Conservation (phyloP, 176 grass and related monocot genomes). For the Secale cereale region DNA sequence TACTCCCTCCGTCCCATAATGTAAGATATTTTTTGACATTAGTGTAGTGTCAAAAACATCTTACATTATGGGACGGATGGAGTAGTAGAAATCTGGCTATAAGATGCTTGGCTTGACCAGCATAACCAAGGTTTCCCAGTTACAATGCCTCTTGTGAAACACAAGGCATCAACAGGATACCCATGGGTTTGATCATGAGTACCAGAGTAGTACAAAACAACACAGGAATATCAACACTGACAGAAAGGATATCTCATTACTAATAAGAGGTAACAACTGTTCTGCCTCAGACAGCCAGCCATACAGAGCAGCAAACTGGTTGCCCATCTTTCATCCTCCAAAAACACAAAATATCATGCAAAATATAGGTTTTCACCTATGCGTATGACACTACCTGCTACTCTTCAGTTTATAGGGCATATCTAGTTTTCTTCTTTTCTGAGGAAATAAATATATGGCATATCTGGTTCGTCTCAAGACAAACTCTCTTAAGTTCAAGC, state of each 20-base stretch:
- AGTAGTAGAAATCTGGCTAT: too few species aligned
- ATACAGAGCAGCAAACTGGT: neutral
- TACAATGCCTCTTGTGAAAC: too few species aligned
- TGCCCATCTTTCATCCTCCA: neutral
- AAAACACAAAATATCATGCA: neutral
- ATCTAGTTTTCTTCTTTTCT: too few species aligned
- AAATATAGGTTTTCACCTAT: neutral
- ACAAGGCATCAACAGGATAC: neutral
- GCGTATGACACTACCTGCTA: neutral
- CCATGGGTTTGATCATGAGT: neutral
- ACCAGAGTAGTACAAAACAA: neutral
- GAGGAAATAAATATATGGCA: too few species aligned
- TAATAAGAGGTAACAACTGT: neutral
- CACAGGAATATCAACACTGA: neutral
- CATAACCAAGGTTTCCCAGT: too few species aligned
- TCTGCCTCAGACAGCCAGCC: too few species aligned
- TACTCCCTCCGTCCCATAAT: too few species aligned
- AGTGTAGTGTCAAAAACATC: too few species aligned
- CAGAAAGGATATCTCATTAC: neutral
- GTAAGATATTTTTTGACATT: too few species aligned
- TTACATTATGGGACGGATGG: too few species aligned
- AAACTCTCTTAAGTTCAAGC: neutral
- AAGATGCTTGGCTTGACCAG: too few species aligned
- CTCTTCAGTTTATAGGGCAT: neutral
- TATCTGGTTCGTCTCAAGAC: neutral